A percentile compares a stretch with the other conserved stretches of the same genome.
Conservation (phyloP, 345 rosid genomes). For the Rhodamnia rubescens region DNA sequence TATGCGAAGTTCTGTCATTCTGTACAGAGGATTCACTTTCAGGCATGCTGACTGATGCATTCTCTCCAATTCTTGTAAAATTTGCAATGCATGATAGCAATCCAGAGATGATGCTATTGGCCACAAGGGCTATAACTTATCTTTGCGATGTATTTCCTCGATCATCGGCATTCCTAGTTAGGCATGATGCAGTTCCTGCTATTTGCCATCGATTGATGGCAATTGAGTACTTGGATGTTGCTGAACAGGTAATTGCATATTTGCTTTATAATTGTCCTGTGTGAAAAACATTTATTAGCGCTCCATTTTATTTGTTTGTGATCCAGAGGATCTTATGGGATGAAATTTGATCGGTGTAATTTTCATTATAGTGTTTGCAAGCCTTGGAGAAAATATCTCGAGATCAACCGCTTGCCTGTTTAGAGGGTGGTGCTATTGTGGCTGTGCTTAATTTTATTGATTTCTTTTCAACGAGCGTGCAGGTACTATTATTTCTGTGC, state of each 20-base stretch:
- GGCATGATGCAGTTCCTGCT: conserved; percentile 68
- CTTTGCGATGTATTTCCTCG: conserved; percentile 82
- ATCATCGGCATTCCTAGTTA: conserved; percentile 60
- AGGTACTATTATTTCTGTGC: conserved; percentile 21
- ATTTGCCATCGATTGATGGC: conserved; percentile 69
- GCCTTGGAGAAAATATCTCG: conserved; percentile 94
- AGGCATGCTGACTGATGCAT: conserved; percentile 45
- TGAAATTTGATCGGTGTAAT: not conserved
- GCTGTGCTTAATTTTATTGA: conserved; percentile 74
- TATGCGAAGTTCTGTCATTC: conserved; percentile 87
- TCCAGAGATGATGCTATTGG: conserved; percentile 67
- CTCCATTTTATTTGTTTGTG: not conserved
- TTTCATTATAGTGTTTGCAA: conserved; percentile 69
- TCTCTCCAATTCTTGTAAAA: conserved; percentile 71
- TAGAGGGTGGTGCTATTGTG: conserved; percentile 84
- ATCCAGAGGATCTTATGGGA: not conserved
- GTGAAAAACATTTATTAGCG: not conserved
- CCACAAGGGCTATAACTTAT: conserved; percentile 82
- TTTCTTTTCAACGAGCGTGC: conserved; percentile 81
- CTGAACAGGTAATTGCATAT: conserved; percentile 63
- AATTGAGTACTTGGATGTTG: conserved; percentile 85
- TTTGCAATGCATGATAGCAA: conserved; percentile 50
- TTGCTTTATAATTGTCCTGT: not conserved
- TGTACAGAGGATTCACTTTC: conserved; percentile 73
- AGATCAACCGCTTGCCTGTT: conserved; percentile 76